Evolutionary conservation across 2,329 filamentous ascomycete genomes (phyloP).

Genomic region (Nemania bipapillata): DNA sequence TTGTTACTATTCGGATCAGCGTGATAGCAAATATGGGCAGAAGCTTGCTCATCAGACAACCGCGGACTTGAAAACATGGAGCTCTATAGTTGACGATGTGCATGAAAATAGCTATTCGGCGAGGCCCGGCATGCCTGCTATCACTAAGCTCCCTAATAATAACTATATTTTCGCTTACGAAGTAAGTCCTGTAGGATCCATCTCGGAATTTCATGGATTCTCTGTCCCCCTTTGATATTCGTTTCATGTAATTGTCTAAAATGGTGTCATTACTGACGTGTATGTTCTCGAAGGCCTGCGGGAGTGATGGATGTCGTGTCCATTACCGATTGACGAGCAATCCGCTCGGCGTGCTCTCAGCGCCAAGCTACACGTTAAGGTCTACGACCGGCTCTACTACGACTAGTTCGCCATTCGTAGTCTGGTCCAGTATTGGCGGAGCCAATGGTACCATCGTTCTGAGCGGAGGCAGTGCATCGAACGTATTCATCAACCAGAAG

Average conservation of each 20-base stretch:
- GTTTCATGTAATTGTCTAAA: neutral
- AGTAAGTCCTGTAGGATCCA: constrained; percentile 23
- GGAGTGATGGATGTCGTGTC: constrained; percentile 46
- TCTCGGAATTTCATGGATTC: neutral
- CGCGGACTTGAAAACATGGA: constrained; percentile 69
- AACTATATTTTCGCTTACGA: constrained; percentile 65
- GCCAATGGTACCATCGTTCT: constrained; percentile 47
- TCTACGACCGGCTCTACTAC: constrained; percentile 38
- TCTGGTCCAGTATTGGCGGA: constrained; percentile 46
- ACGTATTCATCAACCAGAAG: constrained; percentile 45
- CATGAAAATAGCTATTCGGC: constrained; percentile 56
- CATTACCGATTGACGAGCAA: constrained; percentile 45
- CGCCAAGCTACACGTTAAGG: constrained; percentile 33
- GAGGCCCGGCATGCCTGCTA: constrained; percentile 50
- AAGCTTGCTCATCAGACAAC: constrained; percentile 73
- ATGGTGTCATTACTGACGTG: neutral
- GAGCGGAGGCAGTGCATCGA: constrained; percentile 40
- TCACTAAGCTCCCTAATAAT: constrained; percentile 66
- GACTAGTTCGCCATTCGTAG: constrained; percentile 45
- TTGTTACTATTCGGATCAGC: constrained; percentile 76
- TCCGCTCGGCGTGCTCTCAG: constrained; percentile 42
- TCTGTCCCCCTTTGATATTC: neutral
- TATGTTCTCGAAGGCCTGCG: constrained; percentile 28
- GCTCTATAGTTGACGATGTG: constrained; percentile 68
- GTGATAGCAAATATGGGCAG: constrained; percentile 70